phyloP scores from a whole-genome alignment of 2,329 filamentous ascomycete genomes.

The Fusarium nematophilum region DNA sequence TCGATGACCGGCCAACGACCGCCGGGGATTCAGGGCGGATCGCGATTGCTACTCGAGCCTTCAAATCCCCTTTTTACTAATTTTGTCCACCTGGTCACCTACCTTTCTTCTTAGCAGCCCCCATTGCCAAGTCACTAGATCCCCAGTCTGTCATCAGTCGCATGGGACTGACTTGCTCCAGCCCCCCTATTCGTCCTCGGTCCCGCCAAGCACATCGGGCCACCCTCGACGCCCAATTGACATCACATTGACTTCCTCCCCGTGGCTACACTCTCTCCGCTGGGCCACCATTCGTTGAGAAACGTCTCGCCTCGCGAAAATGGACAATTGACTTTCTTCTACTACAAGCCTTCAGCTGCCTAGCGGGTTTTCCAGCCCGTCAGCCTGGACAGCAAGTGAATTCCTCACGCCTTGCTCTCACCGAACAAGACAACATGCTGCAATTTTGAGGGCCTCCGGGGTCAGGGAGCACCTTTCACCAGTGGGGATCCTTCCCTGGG shows the following conservation, averaged over 20 bases:
- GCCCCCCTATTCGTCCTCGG: constrained; percentile 35
- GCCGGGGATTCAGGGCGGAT: constrained; percentile 6
- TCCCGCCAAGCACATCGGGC: constrained; percentile 28
- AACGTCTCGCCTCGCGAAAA: constrained; percentile 23
- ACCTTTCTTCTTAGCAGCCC: constrained; percentile 4
- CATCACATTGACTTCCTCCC: constrained; percentile 38
- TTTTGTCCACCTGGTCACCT: constrained; percentile 3
- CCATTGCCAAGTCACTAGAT: constrained; percentile 11
- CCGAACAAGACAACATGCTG: constrained; percentile 16
- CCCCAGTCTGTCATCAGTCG: constrained; percentile 21
- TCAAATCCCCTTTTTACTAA: constrained; percentile 6
- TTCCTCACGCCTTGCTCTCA: constrained; percentile 24
- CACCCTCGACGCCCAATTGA: constrained; percentile 37
- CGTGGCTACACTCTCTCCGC: constrained; percentile 15
- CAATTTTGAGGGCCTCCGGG: constrained; percentile 15
- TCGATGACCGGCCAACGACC: constrained; percentile 19
- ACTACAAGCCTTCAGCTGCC: constrained; percentile 10
- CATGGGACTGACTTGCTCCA: constrained; percentile 23
- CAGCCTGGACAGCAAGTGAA: constrained; percentile 5
- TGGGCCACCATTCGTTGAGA: constrained; percentile 26
- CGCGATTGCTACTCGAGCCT: constrained; percentile 9
- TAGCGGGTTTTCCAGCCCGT: neutral
- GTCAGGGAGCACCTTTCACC: constrained; percentile 11
- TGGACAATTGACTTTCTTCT: constrained; percentile 18
- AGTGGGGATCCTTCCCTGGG: constrained; percentile 29